Base-by-base conservation (phyloP, 257 asterid genomes). In the Petrea volubilis region DNA sequence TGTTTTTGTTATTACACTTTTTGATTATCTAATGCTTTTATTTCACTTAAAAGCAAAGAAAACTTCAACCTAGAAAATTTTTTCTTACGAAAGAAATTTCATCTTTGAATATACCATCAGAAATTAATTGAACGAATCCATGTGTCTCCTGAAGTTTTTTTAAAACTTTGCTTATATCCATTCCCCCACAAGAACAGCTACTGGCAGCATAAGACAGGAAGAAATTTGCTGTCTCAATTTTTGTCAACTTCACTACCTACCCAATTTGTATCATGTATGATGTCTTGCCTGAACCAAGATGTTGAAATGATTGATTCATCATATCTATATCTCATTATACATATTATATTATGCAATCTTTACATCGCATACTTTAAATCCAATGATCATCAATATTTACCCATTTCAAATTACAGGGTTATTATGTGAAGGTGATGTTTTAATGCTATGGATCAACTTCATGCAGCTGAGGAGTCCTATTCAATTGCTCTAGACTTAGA, bases 381-480 rank as follows among this genome's bases (percentile, higher is more conserved):
- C 34, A 58, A 10, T 24, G 67, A 40, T 52, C 40, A 24, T 53
- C 33, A 49, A 44, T 18, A 14, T 38, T 68, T 47, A 50, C 24
- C 60, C 5, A 12, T 58, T 55, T 67, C 34, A 9, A 27, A 14
- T 78, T 61, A 4, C 83, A 93, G 97, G 96, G 86, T 9, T 91
- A 87, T 76, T 91, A 76, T 89, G 96, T 74, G 78, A 83, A 85
- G 97, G 96, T 67, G 96, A 87, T 84, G 96, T 79, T 69, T 80
- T 85, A 51, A 85, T 91, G 89, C 93, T 43, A 74, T 85, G 92
- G 81, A 81, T 64, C 76, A 78, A 55, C 60, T 83, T 28, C 81
- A 83, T 14, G 87, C 73, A 51, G 97, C 98, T 20, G 85, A 86
- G 76, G 84, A 81, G 68, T 89, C 93, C 31, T 91, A 85, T 70